Evolutionary conservation across 768 basidiomycete species (phyloP).

Genomic region (Boletus sp.): DNA sequence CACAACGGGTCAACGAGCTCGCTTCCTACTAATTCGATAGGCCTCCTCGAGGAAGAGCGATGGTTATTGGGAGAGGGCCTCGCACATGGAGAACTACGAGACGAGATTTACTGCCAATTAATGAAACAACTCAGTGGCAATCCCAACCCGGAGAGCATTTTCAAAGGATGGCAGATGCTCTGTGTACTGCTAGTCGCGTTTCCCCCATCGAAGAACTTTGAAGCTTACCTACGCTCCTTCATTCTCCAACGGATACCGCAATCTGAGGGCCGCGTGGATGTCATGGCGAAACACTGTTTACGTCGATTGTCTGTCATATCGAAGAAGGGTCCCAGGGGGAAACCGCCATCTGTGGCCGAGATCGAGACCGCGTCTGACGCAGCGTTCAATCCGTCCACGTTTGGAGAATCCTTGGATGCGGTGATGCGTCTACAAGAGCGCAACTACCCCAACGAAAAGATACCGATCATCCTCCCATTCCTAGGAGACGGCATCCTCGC

Average conservation of each 20-base stretch:
- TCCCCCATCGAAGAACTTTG: slow-evolving; percentile 91
- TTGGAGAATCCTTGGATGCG: slow-evolving; percentile 84
- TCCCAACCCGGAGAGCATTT: slow-evolving; percentile 76
- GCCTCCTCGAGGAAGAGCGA: slow-evolving; percentile 76
- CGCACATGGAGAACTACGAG: slow-evolving; percentile 76
- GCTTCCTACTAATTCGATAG: slow-evolving; percentile 39
- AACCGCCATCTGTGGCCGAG: slow-evolving; percentile 75
- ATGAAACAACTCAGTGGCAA: slow-evolving; percentile 90
- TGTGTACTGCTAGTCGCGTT: slow-evolving; percentile 91
- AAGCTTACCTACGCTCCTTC: slow-evolving; percentile 78
- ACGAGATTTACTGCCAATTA: slow-evolving; percentile 90
- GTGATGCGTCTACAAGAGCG: slow-evolving; percentile 82
- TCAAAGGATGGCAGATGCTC: slow-evolving; percentile 91
- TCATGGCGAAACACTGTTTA: slow-evolving; percentile 91
- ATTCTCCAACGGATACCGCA: slow-evolving; percentile 65
- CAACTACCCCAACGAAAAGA: slow-evolving; percentile 78
- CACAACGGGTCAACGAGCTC: slow-evolving; percentile 43
- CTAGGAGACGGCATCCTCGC: slow-evolving; percentile 89
- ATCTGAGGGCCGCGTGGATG: slow-evolving; percentile 73
- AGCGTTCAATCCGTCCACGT: slow-evolving; percentile 92
- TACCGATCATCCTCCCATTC: slow-evolving; percentile 93
- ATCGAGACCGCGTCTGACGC: slow-evolving; percentile 95
- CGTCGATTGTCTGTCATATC: slow-evolving; percentile 71
- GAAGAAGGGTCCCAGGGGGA: slow-evolving; percentile 83
- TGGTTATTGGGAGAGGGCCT: slow-evolving; percentile 84